phyloP scores from a whole-genome alignment of 108 stramenopile species.

The Parmales sp. region DNA sequence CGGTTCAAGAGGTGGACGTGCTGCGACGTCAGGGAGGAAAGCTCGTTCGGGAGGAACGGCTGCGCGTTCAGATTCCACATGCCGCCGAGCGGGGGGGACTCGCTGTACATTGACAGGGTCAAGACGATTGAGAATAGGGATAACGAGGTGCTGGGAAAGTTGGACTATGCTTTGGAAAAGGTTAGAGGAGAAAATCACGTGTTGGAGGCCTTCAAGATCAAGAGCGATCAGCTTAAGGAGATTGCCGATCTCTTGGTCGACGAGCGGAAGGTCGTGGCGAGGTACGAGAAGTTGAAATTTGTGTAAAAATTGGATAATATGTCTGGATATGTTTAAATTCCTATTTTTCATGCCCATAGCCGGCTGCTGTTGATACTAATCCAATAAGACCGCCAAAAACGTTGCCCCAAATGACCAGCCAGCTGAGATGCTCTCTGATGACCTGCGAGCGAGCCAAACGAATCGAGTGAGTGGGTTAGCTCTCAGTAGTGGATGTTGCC shows the following conservation, averaged over 20 bases:
- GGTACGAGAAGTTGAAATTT: constrained; percentile 20
- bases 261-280: constrained; percentile 20
- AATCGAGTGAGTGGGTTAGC: too few species aligned
- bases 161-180: constrained; percentile 18
- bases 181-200: constrained; percentile 13
- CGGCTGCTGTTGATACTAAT: neutral
- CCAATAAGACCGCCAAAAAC: neutral
- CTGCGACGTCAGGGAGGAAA: constrained; percentile 31
- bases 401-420: constrained; percentile 1
- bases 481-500: too few species aligned
- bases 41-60: constrained; percentile 18
- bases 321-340: neutral
- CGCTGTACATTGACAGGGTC: constrained; percentile 18
- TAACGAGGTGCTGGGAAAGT: neutral
- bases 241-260: constrained; percentile 16
- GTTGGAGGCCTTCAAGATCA: constrained; percentile 14
- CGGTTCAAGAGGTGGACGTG: constrained; percentile 31
- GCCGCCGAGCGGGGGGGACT: constrained; percentile 21
- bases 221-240: constrained; percentile 24
- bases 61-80: constrained; percentile 21
- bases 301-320: neutral
- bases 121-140: constrained; percentile 16
- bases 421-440: neutral
- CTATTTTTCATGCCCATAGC: neutral
- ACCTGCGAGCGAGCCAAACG: too few species aligned